phyloP scores from a whole-genome alignment of 2,329 filamentous ascomycete genomes.

The Arthrocladium fulminans region DNA sequence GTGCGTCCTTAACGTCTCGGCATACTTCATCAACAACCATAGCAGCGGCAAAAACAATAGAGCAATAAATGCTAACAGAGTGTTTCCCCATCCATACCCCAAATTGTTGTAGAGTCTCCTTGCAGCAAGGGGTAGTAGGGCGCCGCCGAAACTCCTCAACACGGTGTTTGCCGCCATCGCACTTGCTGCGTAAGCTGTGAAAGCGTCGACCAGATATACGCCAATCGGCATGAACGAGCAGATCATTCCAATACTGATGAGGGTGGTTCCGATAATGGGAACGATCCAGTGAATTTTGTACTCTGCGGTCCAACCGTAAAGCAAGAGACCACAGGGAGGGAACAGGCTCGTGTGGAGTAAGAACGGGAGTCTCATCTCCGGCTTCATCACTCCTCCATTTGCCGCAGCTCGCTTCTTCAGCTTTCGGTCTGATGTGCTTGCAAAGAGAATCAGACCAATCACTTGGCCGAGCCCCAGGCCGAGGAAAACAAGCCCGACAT shows the following conservation, averaged over 20 bases:
- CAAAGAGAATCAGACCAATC: constrained; percentile 71
- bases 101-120: constrained; percentile 69
- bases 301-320: constrained; percentile 64
- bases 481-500: constrained; percentile 40
- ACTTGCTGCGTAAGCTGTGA: constrained; percentile 74
- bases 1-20: constrained; percentile 28
- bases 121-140: constrained; percentile 67
- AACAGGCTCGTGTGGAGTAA: constrained; percentile 74
- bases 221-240: constrained; percentile 74
- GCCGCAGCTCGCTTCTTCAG: constrained; percentile 53
- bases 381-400: constrained; percentile 33
- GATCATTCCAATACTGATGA: constrained; percentile 72
- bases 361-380: constrained; percentile 68
- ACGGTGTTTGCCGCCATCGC: constrained; percentile 80
- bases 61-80: constrained; percentile 62
- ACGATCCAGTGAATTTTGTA: constrained; percentile 32
- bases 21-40: constrained; percentile 29
- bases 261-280: constrained; percentile 60
- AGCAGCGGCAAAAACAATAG: constrained; percentile 52
- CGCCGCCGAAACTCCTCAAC: constrained; percentile 82
- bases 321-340: constrained; percentile 58
- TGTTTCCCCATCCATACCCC: constrained; percentile 66
- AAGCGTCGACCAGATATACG: constrained; percentile 71
- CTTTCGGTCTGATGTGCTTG: constrained; percentile 48
- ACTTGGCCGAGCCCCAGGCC: constrained; percentile 58